Evolutionary conservation across 306 rosid species (phyloP).

Genomic region (Canavalia ensiformis): DNA sequence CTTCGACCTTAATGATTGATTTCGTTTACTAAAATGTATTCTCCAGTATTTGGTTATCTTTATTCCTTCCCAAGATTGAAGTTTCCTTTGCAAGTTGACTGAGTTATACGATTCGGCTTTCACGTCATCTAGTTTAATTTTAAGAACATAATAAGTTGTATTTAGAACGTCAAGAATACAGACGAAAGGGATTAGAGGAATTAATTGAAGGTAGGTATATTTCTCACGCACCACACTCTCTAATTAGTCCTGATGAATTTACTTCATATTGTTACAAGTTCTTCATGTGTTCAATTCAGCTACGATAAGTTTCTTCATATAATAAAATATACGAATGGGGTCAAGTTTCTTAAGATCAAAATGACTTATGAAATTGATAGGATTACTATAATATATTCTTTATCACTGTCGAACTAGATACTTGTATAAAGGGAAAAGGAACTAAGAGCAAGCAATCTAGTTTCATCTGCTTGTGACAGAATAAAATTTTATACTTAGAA

Average conservation of each 20-base stretch:
- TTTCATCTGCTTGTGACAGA: background rate
- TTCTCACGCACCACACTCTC: background rate
- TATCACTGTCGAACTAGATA: constrained; percentile 5
- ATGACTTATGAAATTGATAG: background rate
- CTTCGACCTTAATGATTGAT: background rate
- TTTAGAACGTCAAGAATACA: background rate
- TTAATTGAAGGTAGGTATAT: background rate
- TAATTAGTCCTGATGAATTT: background rate
- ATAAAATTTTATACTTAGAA: too few relatives aligned
- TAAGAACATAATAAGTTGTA: background rate
- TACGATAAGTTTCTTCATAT: background rate
- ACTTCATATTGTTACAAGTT: background rate
- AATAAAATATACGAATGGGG: background rate
- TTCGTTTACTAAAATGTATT: background rate
- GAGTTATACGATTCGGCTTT: background rate
- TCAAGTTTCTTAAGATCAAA: background rate
- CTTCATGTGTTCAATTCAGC: background rate
- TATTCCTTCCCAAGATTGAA: background rate
- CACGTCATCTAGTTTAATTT: background rate
- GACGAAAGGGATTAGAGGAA: background rate
- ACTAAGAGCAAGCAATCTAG: background rate
- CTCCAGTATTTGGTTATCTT: constrained; percentile 1
- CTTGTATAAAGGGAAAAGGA: background rate
- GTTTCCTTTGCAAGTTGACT: background rate
- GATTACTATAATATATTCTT: too few relatives aligned